Conservation (phyloP, 2,329 filamentous ascomycete genomes). For the Botrytis aclada region DNA sequence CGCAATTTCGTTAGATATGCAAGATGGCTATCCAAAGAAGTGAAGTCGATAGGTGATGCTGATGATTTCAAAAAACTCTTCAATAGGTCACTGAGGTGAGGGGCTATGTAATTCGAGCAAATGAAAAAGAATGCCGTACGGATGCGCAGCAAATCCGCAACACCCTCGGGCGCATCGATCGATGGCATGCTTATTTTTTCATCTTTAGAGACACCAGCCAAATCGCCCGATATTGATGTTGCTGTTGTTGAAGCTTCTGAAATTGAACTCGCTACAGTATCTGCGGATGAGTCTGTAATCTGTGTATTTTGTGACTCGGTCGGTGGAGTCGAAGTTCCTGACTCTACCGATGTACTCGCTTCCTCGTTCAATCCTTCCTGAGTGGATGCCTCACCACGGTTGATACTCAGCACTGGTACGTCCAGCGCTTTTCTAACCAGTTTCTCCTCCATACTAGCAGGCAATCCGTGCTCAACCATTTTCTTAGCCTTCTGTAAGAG, state of each 20-base stretch:
- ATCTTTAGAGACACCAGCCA: constrained; percentile 20
- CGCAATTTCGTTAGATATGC: constrained; percentile 63
- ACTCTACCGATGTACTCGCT: constrained; percentile 23
- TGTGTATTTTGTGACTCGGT: constrained; percentile 38
- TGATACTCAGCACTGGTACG: constrained; percentile 68
- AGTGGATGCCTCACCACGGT: constrained; percentile 50
- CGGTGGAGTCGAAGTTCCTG: constrained; percentile 35
- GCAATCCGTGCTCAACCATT: constrained; percentile 64
- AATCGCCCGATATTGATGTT: constrained; percentile 39
- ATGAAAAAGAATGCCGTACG: constrained; percentile 50
- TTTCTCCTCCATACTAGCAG: constrained; percentile 77
- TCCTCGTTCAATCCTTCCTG: constrained; percentile 34
- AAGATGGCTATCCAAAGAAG: constrained; percentile 68
- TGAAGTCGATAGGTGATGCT: constrained; percentile 57
- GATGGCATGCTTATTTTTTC: constrained; percentile 28
- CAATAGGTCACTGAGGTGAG: constrained; percentile 40
- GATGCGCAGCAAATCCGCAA: constrained; percentile 46
- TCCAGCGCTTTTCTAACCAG: constrained; percentile 77
- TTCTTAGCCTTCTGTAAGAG: constrained; percentile 68
- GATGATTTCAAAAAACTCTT: constrained; percentile 40
- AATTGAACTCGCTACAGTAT: constrained; percentile 40
- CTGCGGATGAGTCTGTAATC: constrained; percentile 34
- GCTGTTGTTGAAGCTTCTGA: constrained; percentile 40
- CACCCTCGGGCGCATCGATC: constrained; percentile 37
- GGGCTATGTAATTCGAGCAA: constrained; percentile 47